These are phyloP conservation scores for Mucor lusitanicus DNA, from an alignment of 371 early-diverging fungal species.

Conservation along the genomic window DNA sequence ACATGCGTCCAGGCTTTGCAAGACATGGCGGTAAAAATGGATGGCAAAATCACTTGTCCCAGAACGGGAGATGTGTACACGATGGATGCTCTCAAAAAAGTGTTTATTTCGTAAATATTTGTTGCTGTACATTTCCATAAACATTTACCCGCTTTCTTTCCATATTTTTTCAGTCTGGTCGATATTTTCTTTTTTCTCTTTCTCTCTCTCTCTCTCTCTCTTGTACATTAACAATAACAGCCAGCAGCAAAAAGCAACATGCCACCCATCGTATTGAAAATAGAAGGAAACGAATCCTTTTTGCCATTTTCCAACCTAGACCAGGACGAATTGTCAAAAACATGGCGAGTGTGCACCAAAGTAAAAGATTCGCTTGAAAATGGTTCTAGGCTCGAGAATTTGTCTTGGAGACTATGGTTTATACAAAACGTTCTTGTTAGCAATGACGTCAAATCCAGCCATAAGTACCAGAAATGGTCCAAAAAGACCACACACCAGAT, in stretches of 20 bases:
- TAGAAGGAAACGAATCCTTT: constrained; percentile 58
- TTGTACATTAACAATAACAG: neutral
- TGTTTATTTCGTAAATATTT: constrained; percentile 72
- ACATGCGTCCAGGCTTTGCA: constrained; percentile 60
- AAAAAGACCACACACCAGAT: constrained; percentile 9
- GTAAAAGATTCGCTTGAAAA: constrained; percentile 89
- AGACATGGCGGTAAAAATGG: constrained; percentile 78
- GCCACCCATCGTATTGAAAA: constrained; percentile 76
- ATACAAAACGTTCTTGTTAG: constrained; percentile 63
- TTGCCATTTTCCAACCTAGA: constrained; percentile 69
- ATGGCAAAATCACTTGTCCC: constrained; percentile 82
- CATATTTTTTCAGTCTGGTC: neutral
- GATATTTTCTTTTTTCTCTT: constrained; percentile 9
- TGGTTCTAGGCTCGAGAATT: constrained; percentile 84
- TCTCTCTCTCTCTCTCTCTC: neutral
- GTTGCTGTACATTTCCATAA: neutral
- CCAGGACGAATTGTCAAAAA: constrained; percentile 73
- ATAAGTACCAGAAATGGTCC: constrained; percentile 1
- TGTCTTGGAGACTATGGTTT: constrained; percentile 89
- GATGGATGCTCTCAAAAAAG: constrained; percentile 75
- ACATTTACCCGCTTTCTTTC: constrained; percentile 10
- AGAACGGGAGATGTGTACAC: constrained; percentile 70
- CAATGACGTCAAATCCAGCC: constrained; percentile 19
- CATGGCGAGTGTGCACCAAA: constrained; percentile 87
- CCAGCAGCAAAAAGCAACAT: constrained; percentile 30